These are phyloP conservation scores for Naganishia albida DNA, from an alignment of 1,284 basidiomycete genomes.

Conservation along the genomic window DNA sequence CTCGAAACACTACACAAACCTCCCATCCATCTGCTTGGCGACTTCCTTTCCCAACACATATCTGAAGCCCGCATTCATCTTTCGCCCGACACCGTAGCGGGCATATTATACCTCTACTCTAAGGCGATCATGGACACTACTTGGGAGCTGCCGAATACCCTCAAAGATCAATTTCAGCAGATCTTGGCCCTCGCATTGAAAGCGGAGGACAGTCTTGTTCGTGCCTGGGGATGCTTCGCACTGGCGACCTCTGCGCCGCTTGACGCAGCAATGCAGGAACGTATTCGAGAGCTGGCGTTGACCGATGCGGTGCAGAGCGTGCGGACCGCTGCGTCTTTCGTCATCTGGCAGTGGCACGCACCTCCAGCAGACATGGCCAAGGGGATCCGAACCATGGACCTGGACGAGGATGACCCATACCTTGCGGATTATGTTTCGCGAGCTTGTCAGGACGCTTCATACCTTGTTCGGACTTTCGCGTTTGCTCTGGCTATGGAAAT, in stretches of 20 bases:
- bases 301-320: slow-evolving; percentile 9
- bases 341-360: background rate
- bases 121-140: background rate
- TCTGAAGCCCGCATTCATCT: background rate
- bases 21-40: slow-evolving; percentile 16
- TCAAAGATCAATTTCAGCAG: slow-evolving; percentile 1
- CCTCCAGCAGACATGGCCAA: background rate
- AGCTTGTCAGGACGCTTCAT: slow-evolving; percentile 10
- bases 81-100: slow-evolving; percentile 26
- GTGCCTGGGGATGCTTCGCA: slow-evolving; percentile 19
- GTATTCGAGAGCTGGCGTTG: background rate
- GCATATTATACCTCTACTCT: slow-evolving; percentile 25
- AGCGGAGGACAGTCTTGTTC: slow-evolving; percentile 15
- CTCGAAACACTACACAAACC: slow-evolving; percentile 1
- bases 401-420: background rate
- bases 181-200: background rate
- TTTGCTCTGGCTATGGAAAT: slow-evolving; percentile 11
- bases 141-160: background rate
- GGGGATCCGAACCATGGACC: background rate
- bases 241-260: slow-evolving; percentile 5
- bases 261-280: background rate
- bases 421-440: slow-evolving; percentile 1
- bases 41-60: slow-evolving; percentile 14
- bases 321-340: slow-evolving; percentile 1
- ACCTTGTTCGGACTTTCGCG: slow-evolving; percentile 6